Conservation (phyloP, 2,329 filamentous ascomycete species). For the Aureobasidium sp. region DNA sequence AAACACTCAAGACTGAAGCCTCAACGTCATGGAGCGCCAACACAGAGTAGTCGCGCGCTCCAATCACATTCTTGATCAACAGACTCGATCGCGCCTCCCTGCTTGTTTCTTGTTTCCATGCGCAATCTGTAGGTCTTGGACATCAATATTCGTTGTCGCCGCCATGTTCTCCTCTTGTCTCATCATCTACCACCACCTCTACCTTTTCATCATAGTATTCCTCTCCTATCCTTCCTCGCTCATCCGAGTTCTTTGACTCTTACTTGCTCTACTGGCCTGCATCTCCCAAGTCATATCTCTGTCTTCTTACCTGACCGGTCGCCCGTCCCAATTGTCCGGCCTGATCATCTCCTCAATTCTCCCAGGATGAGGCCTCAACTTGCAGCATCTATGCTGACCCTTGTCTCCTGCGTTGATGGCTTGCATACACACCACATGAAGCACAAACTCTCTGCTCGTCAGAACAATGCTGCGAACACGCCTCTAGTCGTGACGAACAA, state of each 20-base stretch:
- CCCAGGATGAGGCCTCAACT: slow-evolving; percentile 2
- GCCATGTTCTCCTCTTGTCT: neutral
- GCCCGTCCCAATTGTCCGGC: neutral
- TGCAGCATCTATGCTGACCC: neutral
- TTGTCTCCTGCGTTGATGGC: slow-evolving; percentile 10
- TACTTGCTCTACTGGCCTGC: neutral
- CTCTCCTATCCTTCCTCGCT: slow-evolving; percentile 1
- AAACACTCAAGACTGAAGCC: neutral
- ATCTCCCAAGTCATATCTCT: neutral
- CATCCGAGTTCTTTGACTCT: neutral
- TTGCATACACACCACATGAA: slow-evolving; percentile 28
- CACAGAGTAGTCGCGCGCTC: slow-evolving; percentile 1
- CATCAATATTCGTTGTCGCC: neutral
- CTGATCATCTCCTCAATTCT: neutral
- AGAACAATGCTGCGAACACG: slow-evolving; percentile 22
- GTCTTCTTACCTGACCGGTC: neutral
- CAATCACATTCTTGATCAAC: neutral
- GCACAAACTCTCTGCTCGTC: slow-evolving; percentile 23
- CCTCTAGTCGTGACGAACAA: slow-evolving; percentile 65
- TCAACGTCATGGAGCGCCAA: slow-evolving; percentile 11
- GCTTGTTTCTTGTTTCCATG: slow-evolving; percentile 6
- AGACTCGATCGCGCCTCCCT: neutral
- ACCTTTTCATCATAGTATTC: neutral
- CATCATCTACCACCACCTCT: neutral
- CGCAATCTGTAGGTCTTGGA: neutral